Evolutionary conservation across 129 eudicot species (phyloP), one percentile per base, ranked within the genome.

Genomic region (Solidago caesia): DNA sequence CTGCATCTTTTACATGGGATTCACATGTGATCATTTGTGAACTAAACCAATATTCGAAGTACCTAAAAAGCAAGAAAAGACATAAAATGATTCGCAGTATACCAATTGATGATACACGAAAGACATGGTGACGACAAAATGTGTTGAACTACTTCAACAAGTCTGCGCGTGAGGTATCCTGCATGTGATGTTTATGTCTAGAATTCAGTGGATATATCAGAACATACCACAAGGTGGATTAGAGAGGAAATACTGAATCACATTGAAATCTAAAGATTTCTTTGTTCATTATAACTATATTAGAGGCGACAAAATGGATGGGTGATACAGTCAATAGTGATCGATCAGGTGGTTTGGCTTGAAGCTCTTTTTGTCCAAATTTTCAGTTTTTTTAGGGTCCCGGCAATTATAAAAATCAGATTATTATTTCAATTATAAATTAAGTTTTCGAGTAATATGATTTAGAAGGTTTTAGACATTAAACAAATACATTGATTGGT

Each of bases 1-100:
- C 95, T 8, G 79, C 90, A 45, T 87, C 95, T 77, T 92, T 84
- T 21, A 89, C 96, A 96, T 92, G 84, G 52, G 72, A 64, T 62
- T 64, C 33, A 63, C 71, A 69, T 64, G 49, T 43, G 14, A 67
- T 16, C 67, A 63, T 59, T 57, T 8, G 60, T 12, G n/a, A 58
- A 64, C 63, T 46, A 48, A 45, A 44, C 8, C 62, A 72, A 48
- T 27, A 66, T 46, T 52, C 64, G 7, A 15, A 67, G 27, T 4
- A 7, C 7, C 52, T 10, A 52, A 74, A 52, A 44, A 64, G 52
- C 65, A 75, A 75, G 26, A 51, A 2, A 52, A 29, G 8, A 56
- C 47, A 16, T 39, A 43, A 44, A 33, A 49, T 16, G 71, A 13
- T 48, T 16, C n/a, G 15, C 13, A 29, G 67, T 39, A 75, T 49